Base-by-base conservation (phyloP, 805 yeast species). In the Kazachstania taianensis region DNA sequence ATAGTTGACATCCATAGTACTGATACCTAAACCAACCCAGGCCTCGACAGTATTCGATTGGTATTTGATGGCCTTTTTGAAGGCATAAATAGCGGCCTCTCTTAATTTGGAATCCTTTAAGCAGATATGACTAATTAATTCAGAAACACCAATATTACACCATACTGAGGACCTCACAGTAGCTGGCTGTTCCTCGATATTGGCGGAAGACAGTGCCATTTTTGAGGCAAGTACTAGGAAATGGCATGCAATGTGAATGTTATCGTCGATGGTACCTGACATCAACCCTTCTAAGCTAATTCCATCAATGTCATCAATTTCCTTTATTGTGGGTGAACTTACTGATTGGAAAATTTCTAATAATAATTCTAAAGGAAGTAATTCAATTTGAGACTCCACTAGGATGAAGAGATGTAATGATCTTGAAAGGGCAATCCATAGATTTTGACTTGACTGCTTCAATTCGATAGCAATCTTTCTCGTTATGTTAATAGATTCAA, bases 1-100 rank as follows among this genome's bases (percentile, higher is more conserved):
- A 0, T 89, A 78, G 44, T 75, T 81, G 4, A 66, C 57, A 3
- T 73, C 61, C 37, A 78, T 67, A 6, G 84, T 73, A 0, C 86
- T 81, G 38, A 80, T 70, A 10, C 97, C 98, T 20, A 89, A 64
- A 0, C 82, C 78, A 36, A 73, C 66, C 99, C 99, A 92, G 39
- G 75, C 75, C 14, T 71, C 75, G 1, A 80, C 65, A 42, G 80
- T 81, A 39, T 69, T 72, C 5, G 78, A 69, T 54, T 89, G 96
- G 7, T 75, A 59, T 38, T 71, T 75, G 37, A 87, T 75, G 0
- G 95, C 79, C 29, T 66, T 70, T 45, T 81, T 82, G 43, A 82
- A 62, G 5, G 68, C 57, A 14, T 54, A 63, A 10, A 83, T 68
- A 0, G 96, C 69, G 2, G 65, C 56, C 12, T 69, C 70, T 39